These are phyloP conservation scores for Candida easanensis DNA, from an alignment of 805 yeast genomes.

Conservation along the genomic window DNA sequence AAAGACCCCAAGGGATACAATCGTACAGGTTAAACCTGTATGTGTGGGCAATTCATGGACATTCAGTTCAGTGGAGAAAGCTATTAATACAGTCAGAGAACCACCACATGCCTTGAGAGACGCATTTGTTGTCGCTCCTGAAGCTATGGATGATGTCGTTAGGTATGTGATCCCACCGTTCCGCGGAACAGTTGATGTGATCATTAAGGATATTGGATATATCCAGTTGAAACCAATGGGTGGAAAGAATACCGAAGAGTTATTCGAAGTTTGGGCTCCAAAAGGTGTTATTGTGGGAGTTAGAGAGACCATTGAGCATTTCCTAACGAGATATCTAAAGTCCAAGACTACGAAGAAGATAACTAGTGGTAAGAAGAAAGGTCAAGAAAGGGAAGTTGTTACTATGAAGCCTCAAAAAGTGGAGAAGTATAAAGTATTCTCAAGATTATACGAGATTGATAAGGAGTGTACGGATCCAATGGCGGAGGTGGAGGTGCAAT, in stretches of 20 bases:
- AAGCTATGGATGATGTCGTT: constrained; percentile 31
- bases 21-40: constrained; percentile 46
- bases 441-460: constrained; percentile 26
- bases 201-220: constrained; percentile 63
- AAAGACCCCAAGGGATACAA: constrained; percentile 48
- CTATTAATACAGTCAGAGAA: constrained; percentile 27
- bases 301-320: constrained; percentile 48
- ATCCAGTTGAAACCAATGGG: constrained; percentile 62
- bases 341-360: constrained; percentile 13
- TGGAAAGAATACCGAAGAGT: constrained; percentile 29
- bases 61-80: constrained; percentile 33
- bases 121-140: constrained; percentile 28
- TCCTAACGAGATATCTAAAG: constrained; percentile 30
- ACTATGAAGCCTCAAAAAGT: constrained; percentile 21
- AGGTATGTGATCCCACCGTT: constrained; percentile 69
- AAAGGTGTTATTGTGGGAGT: constrained; percentile 50
- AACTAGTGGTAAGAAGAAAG: constrained; percentile 11
- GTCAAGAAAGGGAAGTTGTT: constrained; percentile 14
- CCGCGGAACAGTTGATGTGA: constrained; percentile 61
- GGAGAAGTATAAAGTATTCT: constrained; percentile 26
- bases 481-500: constrained; percentile 30
- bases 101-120: constrained; percentile 28
- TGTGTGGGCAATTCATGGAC: constrained; percentile 34
- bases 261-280: constrained; percentile 54
- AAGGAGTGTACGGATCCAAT: constrained; percentile 24